These are phyloP conservation scores for Diospyros lotus DNA, from an alignment of 148 eudicot species.

Conservation along the genomic window DNA sequence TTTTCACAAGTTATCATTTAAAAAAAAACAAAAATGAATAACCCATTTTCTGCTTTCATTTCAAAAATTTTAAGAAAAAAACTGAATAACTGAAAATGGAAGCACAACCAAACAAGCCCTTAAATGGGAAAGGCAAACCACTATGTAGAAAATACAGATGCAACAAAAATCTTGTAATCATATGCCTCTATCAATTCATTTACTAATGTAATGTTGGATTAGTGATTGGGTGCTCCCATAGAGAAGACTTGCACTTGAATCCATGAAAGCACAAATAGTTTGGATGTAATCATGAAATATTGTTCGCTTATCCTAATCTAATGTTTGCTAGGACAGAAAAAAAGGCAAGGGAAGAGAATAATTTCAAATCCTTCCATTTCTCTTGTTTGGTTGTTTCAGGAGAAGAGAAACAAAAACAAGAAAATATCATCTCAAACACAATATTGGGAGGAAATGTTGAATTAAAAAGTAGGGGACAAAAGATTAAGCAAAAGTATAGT, in stretches of 20 bases:
- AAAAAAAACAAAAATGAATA: no score
- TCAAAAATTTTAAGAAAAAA: no score
- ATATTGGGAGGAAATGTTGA: no score
- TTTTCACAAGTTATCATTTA: no score
- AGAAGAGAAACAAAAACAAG: no score
- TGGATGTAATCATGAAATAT: not conserved
- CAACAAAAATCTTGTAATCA: not conserved
- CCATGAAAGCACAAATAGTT: not conserved
- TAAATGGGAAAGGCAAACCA: not conserved
- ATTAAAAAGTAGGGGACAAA: no score
- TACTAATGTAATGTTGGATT: not conserved
- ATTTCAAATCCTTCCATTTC: not conserved
- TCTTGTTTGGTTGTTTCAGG: not conserved
- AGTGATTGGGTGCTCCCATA: not conserved
- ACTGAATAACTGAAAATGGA: no score
- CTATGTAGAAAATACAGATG: not conserved
- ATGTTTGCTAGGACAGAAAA: not conserved
- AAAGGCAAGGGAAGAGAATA: not conserved
- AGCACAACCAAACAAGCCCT: no score
- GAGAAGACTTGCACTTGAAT: not conserved
- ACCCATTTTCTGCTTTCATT: no score
- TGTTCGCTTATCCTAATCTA: not conserved
- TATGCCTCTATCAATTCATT: not conserved
- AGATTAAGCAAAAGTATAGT: no score
- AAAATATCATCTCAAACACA: no score